Percentiles rank a stretch among this genome's conserved stretches.
Evolutionary conservation across 768 basidiomycete species (phyloP).

Genomic region (Mycena pura): DNA sequence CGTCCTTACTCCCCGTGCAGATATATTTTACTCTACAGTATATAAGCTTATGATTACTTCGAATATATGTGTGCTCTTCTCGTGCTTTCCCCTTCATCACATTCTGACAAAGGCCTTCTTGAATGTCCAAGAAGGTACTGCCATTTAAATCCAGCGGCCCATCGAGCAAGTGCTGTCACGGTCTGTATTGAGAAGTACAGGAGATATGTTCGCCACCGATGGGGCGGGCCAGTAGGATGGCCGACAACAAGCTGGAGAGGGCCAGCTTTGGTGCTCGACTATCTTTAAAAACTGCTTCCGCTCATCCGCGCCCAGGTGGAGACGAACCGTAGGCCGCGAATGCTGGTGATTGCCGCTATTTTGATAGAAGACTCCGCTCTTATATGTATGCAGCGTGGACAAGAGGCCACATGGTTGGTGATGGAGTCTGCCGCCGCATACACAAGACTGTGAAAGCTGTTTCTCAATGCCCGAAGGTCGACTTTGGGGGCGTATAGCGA

Average conservation of each 20-base stretch:
- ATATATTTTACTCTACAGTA: no score
- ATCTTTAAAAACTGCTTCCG: conserved; percentile 7
- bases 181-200: not conserved
- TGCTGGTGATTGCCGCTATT: conserved; percentile 28
- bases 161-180: no score
- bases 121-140: no score
- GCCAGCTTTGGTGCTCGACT: conserved; percentile 16
- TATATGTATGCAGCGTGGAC: conserved; percentile 4
- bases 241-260: conserved; percentile 28
- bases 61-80: no score
- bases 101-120: no score
- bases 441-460: not conserved
- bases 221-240: conserved; percentile 24
- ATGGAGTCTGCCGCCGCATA: conserved; percentile 1
- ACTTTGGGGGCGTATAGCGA: conserved; percentile 4
- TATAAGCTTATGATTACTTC: no score
- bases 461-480: not conserved
- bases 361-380: conserved; percentile 22
- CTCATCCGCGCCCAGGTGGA: conserved; percentile 21
- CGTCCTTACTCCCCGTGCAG: no score
- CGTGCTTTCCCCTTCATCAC: no score
- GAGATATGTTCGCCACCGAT: conserved; percentile 25
- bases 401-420: conserved; percentile 8
- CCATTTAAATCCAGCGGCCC: no score
- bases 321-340: conserved; percentile 21